Percentiles rank a stretch among this genome's conserved stretches.
Conservation (phyloP, 805 yeast genomes). For the Candida sithepensis region DNA sequence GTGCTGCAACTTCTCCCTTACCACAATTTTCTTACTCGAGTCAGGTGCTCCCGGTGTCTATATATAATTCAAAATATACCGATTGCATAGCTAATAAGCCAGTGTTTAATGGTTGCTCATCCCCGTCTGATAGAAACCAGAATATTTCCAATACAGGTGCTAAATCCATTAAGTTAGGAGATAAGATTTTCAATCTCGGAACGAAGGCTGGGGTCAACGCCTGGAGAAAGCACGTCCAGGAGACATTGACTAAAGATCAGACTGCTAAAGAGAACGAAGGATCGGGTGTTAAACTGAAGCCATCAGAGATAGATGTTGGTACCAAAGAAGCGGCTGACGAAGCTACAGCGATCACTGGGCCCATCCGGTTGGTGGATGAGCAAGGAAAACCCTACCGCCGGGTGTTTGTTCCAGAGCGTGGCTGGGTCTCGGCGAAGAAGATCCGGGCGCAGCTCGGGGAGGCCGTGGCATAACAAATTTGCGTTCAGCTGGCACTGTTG, state of each 20-base stretch:
- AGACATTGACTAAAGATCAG: slow-evolving; percentile 6
- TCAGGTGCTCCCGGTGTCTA: not conserved
- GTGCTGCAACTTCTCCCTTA: not conserved
- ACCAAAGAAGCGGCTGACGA: too few species aligned
- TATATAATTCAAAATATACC: too few species aligned
- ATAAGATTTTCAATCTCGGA: slow-evolving; percentile 27
- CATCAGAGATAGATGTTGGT: too few species aligned
- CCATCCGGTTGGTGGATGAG: slow-evolving; percentile 26
- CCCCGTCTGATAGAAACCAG: not conserved
- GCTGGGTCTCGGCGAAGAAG: slow-evolving; percentile 39
- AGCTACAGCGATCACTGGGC: not conserved
- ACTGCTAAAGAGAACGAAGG: slow-evolving; percentile 9
- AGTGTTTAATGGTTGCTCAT: not conserved
- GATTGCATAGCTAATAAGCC: not conserved
- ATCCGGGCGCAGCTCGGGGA: slow-evolving; percentile 12
- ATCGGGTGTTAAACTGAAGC: too few species aligned
- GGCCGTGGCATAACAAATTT: not conserved
- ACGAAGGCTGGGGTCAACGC: slow-evolving; percentile 28
- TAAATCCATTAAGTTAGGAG: slow-evolving; percentile 13
- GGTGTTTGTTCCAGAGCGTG: slow-evolving; percentile 44
- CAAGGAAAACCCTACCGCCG: slow-evolving; percentile 41
- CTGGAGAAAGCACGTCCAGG: slow-evolving; percentile 25
- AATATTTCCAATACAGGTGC: not conserved
- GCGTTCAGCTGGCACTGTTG: too few species aligned
- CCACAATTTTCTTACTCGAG: not conserved